phyloP scores from a whole-genome alignment of 768 basidiomycete genomes.

The Hygrophoropsis aurantiaca region DNA sequence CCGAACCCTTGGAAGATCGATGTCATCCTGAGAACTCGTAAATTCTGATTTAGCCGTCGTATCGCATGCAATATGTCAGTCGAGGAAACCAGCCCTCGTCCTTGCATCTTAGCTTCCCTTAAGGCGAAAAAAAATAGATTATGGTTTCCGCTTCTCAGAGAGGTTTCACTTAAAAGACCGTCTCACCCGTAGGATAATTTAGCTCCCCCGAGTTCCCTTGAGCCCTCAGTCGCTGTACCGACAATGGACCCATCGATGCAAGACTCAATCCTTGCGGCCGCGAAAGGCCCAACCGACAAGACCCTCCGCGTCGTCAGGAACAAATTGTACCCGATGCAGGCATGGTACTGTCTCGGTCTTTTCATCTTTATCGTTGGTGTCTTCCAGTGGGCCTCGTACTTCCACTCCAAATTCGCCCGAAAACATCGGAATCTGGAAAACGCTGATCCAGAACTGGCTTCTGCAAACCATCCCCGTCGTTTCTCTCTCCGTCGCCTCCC shows the following conservation, averaged over 20 bases:
- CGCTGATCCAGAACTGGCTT: slow-evolving; percentile 5
- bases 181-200: neutral
- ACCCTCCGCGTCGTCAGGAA: neutral
- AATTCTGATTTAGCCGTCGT: no score
- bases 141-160: neutral
- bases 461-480: slow-evolving; percentile 22
- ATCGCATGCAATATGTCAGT: no score
- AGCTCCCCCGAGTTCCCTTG: neutral
- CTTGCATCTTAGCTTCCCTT: no score
- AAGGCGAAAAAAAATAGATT: neutral
- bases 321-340: slow-evolving; percentile 8
- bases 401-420: slow-evolving; percentile 12
- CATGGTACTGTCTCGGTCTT: slow-evolving; percentile 12
- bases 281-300: slow-evolving; percentile 2
- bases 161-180: neutral
- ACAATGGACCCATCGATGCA: neutral
- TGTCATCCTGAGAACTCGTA: no score
- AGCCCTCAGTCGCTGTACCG: neutral
- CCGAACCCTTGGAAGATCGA: no score
- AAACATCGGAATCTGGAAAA: neutral
- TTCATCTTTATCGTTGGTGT: slow-evolving; percentile 10
- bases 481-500: slow-evolving; percentile 39
- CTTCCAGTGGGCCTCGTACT: slow-evolving; percentile 11
- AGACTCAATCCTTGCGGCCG: neutral
- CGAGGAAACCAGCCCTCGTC: no score